Evolutionary conservation across 768 basidiomycete genomes (phyloP), one percentile per base, ranked within the genome.

Genomic region (Rhizopogon vesiculosus): DNA sequence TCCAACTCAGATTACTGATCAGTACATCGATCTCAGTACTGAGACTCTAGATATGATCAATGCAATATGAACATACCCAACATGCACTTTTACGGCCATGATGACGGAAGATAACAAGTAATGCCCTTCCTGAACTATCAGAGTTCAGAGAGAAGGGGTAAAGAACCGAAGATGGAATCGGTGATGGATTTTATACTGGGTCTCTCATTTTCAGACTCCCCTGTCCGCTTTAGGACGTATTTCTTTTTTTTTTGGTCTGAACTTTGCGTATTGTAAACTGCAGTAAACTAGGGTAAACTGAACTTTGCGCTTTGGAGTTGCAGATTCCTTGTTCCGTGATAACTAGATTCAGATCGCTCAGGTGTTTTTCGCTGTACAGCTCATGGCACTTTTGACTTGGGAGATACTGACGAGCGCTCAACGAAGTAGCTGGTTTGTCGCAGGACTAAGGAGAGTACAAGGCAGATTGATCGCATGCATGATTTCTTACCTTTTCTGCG

Each of bases 41-140:
- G 35, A 5, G 10, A 5, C 13, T n/a, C 12, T 6, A 29, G 43
- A 50, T 15, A 43, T 22, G 28, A 35, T 58, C n/a, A 10, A 48
- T 5, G 29, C 8, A 41, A 7, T 41, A 28, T 31, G 12, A 3
- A 56, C 44, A 7, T 49, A 71, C 68, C 68, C 68, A 46, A 69
- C 68, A 50, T 71, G 71, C 48, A 69, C 7, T 59, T 69, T 69
- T 58, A 68, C 50, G 28, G 67, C n/a, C 69, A 71, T 71, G 66
- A 46, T 63, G 25, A 52, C 42, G 56, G 54, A 45, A 22, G 48
- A 53, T 59, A 51, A 57, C 61, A 49, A 66, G 44, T 61, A 46
- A 22, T 48, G 42, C 44, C 53, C 57, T 58, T 49, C 51, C 48
- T 33, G 54, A 51, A 53, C 49, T 29, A 41, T 54, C 53, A 46